A percentile compares a stretch with the other conserved stretches of the same genome.
phyloP scores from a whole-genome alignment of 2,329 filamentous ascomycete species.

The Aspergillus pseudotamarii region DNA sequence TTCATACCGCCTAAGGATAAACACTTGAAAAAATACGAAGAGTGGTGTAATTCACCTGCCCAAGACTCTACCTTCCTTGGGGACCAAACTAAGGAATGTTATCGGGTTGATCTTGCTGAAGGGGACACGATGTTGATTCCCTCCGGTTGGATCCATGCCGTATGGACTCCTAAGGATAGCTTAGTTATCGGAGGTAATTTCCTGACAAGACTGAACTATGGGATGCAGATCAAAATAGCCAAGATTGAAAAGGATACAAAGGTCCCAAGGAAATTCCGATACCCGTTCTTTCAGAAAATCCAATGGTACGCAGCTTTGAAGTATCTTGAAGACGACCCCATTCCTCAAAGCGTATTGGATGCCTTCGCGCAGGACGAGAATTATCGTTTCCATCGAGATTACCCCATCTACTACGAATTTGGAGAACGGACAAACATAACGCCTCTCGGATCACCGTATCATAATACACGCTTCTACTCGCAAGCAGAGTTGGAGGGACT shows the following conservation, averaged over 20 bases:
- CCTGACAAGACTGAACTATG: conserved; percentile 65
- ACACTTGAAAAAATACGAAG: conserved; percentile 70
- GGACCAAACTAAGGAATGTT: conserved; percentile 67
- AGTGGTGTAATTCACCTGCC: conserved; percentile 69
- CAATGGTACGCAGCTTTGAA: conserved; percentile 69
- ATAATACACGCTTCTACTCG: conserved; percentile 64
- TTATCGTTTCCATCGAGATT: conserved; percentile 55
- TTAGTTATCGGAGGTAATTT: conserved; percentile 73
- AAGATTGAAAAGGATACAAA: conserved; percentile 70
- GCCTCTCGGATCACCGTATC: conserved; percentile 54
- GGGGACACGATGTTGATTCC: conserved; percentile 73
- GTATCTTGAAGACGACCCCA: conserved; percentile 65
- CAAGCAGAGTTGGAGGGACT: conserved; percentile 65
- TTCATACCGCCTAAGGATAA: conserved; percentile 71
- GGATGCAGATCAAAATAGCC: conserved; percentile 66
- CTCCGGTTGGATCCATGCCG: conserved; percentile 72
- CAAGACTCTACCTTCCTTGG: conserved; percentile 69
- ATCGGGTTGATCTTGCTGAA: conserved; percentile 65
- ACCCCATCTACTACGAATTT: conserved; percentile 62
- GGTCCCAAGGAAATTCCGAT: conserved; percentile 66
- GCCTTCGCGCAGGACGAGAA: conserved; percentile 58
- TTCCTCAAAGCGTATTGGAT: conserved; percentile 60
- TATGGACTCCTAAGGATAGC: conserved; percentile 71
- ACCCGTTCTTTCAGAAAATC: conserved; percentile 70
- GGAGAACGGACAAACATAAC: conserved; percentile 57